A percentile compares a stretch with the other conserved stretches of the same genome.
phyloP scores from a whole-genome alignment of 345 rosid genomes.

The Acer negundo region DNA sequence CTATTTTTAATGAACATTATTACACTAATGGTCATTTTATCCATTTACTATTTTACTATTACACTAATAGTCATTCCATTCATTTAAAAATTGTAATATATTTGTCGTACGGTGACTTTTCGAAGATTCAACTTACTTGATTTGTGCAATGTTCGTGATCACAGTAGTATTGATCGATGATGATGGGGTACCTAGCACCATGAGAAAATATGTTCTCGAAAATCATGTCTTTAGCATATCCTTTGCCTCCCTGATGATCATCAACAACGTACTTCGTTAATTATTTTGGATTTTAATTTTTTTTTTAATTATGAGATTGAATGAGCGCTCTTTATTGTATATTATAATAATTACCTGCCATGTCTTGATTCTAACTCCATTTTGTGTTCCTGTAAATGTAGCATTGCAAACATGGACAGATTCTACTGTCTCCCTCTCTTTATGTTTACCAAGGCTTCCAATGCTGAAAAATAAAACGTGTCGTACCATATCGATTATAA shows the following conservation, averaged over 20 bases:
- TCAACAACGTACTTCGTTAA: background rate
- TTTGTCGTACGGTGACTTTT: background rate
- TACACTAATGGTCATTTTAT: too few species aligned
- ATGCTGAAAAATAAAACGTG: too few species aligned
- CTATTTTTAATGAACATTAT: too few species aligned
- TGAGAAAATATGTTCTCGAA: conserved; percentile 33
- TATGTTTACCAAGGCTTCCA: conserved; percentile 45
- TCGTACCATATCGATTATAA: too few species aligned
- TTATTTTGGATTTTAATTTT: background rate
- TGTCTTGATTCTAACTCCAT: conserved; percentile 58
- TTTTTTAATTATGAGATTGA: too few species aligned
- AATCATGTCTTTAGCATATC: conserved; percentile 40
- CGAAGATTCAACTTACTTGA: conserved; percentile 26
- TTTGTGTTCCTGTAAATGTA: conserved; percentile 32
- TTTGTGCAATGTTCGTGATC: conserved; percentile 42
- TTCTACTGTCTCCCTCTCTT: conserved; percentile 35
- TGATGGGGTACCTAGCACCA: conserved; percentile 40
- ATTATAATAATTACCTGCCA: conserved; percentile 41
- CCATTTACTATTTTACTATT: too few species aligned
- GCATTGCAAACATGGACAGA: conserved; percentile 30
- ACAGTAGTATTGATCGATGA: conserved; percentile 59
- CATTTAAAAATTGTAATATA: too few species aligned
- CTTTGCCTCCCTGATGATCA: conserved; percentile 47
- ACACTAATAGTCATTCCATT: too few species aligned
- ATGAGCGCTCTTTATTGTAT: too few species aligned